These are phyloP conservation scores for Xylogone sp. DNA, from an alignment of 2,329 filamentous ascomycete genomes.

Conservation along the genomic window DNA sequence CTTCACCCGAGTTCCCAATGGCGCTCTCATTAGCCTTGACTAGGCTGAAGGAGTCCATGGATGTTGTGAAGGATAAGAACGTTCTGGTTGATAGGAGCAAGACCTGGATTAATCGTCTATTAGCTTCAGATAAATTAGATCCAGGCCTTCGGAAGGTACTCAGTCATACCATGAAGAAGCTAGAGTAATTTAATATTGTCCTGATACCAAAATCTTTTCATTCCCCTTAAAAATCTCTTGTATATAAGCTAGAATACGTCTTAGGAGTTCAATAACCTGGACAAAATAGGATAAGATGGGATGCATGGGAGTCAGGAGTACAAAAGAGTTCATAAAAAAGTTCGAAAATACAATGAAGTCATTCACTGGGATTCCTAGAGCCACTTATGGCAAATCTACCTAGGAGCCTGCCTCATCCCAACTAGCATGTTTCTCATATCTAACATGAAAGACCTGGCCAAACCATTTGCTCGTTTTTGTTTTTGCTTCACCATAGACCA, in stretches of 20 bases:
- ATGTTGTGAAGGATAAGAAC: constrained; percentile 39
- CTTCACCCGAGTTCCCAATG: constrained; percentile 68
- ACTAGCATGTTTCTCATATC: not conserved
- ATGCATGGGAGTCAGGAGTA: too few relatives aligned
- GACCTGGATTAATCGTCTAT: constrained; percentile 51
- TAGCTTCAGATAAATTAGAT: constrained; percentile 49
- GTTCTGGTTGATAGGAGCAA: constrained; percentile 45
- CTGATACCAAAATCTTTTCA: too few relatives aligned
- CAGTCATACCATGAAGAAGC: constrained; percentile 37
- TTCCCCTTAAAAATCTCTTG: too few relatives aligned
- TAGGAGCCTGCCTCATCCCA: not conserved
- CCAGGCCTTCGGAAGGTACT: constrained; percentile 52
- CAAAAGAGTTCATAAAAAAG: not conserved
- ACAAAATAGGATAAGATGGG: too few relatives aligned
- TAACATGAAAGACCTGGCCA: not conserved
- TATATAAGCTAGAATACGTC: not conserved
- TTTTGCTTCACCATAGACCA: not conserved
- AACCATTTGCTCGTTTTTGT: not conserved
- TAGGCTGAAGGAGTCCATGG: constrained; percentile 51
- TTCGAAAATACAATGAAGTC: not conserved
- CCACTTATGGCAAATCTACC: not conserved
- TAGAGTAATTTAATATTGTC: constrained; percentile 12
- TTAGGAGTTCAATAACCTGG: not conserved
- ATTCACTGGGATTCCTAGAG: not conserved
- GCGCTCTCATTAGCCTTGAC: constrained; percentile 64